Percentiles rank a stretch among this genome's conserved stretches.
Conservation (phyloP, 345 rosid species). For the Microthlaspi erraticum region DNA sequence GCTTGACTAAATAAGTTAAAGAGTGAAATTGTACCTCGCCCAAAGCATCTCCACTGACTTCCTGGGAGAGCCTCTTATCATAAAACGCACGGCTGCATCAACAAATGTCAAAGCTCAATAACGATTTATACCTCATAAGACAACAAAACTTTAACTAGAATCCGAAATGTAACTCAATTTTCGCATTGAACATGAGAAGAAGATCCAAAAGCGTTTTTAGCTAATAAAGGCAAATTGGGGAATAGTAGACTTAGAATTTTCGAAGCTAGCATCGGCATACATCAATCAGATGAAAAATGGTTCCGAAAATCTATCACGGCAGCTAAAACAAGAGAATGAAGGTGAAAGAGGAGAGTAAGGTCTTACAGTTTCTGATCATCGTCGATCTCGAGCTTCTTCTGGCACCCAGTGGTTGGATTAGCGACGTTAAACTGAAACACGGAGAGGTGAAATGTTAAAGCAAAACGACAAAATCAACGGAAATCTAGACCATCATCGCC, state of each 20-base stretch:
- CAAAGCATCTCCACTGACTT: slow-evolving; percentile 77
- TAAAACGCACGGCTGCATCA: slow-evolving; percentile 61
- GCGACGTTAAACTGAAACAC: slow-evolving; percentile 54
- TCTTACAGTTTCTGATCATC: slow-evolving; percentile 59
- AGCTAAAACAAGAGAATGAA: not conserved
- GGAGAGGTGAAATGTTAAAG: slow-evolving; percentile 1
- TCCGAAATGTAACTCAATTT: not conserved
- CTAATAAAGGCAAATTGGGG: not conserved
- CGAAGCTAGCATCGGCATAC: not conserved
- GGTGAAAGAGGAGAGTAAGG: not conserved
- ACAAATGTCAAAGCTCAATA: slow-evolving; percentile 1
- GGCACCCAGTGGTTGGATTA: slow-evolving; percentile 60
- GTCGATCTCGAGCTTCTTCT: slow-evolving; percentile 62
- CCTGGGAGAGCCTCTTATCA: slow-evolving; percentile 83
- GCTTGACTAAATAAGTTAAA: not conserved
- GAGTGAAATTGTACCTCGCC: slow-evolving; percentile 58
- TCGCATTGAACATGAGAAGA: not conserved
- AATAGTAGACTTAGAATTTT: not conserved
- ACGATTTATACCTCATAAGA: not conserved
- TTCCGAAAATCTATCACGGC: not conserved
- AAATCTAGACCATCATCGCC: not conserved
- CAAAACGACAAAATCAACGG: not conserved
- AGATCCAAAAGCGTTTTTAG: not conserved
- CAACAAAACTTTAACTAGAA: not conserved
- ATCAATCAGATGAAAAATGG: not conserved